A percentile compares a stretch with the other conserved stretches of the same genome.
Evolutionary conservation across 108 stramenopile species (phyloP).

Genomic region (Mayamaea pseudoterrestris): DNA sequence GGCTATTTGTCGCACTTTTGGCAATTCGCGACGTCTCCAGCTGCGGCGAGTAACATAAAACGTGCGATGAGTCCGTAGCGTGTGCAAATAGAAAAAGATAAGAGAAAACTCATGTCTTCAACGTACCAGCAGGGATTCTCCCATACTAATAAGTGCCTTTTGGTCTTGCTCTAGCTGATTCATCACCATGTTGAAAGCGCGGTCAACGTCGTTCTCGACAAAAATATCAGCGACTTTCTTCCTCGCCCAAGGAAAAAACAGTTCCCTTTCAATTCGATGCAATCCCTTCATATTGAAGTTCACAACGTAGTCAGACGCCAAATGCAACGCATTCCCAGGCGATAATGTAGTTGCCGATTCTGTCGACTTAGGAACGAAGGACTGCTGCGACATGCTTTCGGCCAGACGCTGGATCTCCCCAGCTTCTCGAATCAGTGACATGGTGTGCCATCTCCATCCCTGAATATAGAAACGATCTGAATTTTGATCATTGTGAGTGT

Average conservation of each 20-base stretch:
- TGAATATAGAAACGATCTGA: constrained; percentile 75
- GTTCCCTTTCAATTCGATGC: constrained; percentile 39
- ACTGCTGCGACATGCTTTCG: constrained; percentile 6
- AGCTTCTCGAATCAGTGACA: constrained; percentile 54
- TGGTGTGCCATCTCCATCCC: constrained; percentile 79
- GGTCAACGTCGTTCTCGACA: constrained; percentile 6
- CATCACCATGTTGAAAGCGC: constrained; percentile 38
- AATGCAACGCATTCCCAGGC: no score
- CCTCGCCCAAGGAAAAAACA: constrained; percentile 61
- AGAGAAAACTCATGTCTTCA: no score
- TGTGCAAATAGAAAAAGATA: no score
- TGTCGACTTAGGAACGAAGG: no score
- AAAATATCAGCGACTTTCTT: constrained; percentile 18
- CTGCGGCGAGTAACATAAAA: no score
- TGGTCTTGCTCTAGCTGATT: constrained; percentile 35
- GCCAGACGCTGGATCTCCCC: constrained; percentile 28
- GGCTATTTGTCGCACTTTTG: no score
- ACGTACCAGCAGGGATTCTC: no score
- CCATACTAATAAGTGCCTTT: constrained; percentile 17
- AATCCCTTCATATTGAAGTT: constrained; percentile 70
- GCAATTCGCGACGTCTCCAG: no score
- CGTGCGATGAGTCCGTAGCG: no score
- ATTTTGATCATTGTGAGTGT: no score
- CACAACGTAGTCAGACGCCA: constrained; percentile 50
- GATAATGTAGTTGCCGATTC: neutral